Percentiles rank a stretch among this genome's conserved stretches.
phyloP scores from a whole-genome alignment of 2,329 filamentous ascomycete species.

The Cryphonectria carpinicola region DNA sequence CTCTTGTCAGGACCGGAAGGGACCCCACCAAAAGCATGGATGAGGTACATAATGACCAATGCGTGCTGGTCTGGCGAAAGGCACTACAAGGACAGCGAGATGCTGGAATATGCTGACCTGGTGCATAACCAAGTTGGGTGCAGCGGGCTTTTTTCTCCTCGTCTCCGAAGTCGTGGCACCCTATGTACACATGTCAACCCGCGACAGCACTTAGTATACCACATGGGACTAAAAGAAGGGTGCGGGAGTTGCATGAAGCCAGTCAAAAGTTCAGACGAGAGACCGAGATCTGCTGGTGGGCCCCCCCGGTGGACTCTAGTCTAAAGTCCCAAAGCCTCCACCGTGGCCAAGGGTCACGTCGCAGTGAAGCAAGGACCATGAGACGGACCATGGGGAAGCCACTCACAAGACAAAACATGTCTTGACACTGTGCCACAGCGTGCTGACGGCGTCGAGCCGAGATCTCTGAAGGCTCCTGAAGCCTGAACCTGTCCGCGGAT shows the following conservation, averaged over 20 bases:
- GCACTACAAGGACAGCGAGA: background rate
- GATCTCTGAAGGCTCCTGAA: background rate
- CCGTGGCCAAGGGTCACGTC: slow-evolving; percentile 22
- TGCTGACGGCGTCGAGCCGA: background rate
- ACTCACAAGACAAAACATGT: background rate
- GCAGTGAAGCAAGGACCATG: slow-evolving; percentile 17
- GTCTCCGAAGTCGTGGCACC: slow-evolving; percentile 1
- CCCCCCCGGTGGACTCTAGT: slow-evolving; percentile 26
- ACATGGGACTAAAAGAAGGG: slow-evolving; percentile 1
- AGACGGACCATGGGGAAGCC: background rate
- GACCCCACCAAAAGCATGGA: background rate
- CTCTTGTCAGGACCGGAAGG: background rate
- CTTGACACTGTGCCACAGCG: slow-evolving; percentile 12
- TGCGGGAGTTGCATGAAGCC: slow-evolving; percentile 26
- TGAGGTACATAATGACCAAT: background rate
- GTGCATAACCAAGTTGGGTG: background rate
- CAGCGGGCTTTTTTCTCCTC: background rate
- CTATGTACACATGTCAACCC: background rate
- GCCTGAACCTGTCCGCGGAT: background rate
- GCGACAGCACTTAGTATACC: slow-evolving; percentile 11
- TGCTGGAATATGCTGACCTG: background rate
- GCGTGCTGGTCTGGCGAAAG: background rate
- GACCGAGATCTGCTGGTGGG: slow-evolving; percentile 23
- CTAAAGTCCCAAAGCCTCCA: slow-evolving; percentile 23
- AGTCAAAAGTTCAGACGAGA: slow-evolving; percentile 24